Conservation (phyloP, 2,329 filamentous ascomycete genomes). For the Claviceps paspali region DNA sequence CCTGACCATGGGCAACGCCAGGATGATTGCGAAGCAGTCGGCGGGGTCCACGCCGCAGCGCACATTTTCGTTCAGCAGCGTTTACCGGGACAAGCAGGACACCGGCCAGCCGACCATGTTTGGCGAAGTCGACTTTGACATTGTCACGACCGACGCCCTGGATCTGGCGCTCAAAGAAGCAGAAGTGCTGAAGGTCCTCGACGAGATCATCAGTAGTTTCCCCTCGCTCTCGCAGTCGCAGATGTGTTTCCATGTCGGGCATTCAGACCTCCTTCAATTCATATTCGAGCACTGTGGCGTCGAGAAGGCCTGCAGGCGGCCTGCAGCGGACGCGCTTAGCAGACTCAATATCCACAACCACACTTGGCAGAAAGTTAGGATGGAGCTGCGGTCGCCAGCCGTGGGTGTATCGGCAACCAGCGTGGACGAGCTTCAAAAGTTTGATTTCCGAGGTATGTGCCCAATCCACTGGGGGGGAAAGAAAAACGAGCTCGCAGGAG, state of each 20-base stretch:
- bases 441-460: conserved; percentile 66
- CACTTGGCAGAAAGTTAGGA: conserved; percentile 71
- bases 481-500: too few relatives aligned
- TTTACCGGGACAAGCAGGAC: conserved; percentile 65
- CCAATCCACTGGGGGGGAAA: too few relatives aligned
- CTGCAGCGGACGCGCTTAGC: conserved; percentile 70
- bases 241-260: conserved; percentile 84
- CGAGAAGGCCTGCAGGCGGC: conserved; percentile 47
- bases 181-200: conserved; percentile 83
- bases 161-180: conserved; percentile 85
- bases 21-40: conserved; percentile 59
- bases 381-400: conserved; percentile 64
- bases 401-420: conserved; percentile 79
- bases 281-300: conserved; percentile 88
- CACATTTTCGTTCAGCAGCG: conserved; percentile 74
- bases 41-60: conserved; percentile 50
- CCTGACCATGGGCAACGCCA: conserved; percentile 75
- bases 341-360: conserved; percentile 70
- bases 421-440: conserved; percentile 75
- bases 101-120: conserved; percentile 71
- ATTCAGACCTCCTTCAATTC: conserved; percentile 69
- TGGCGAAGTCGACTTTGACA: conserved; percentile 91
- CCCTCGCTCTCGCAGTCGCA: conserved; percentile 54
- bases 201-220: conserved; percentile 74
- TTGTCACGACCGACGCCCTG: conserved; percentile 67